phyloP scores from a whole-genome alignment of 805 yeast genomes.

The Diddensiella transvaalensis region DNA sequence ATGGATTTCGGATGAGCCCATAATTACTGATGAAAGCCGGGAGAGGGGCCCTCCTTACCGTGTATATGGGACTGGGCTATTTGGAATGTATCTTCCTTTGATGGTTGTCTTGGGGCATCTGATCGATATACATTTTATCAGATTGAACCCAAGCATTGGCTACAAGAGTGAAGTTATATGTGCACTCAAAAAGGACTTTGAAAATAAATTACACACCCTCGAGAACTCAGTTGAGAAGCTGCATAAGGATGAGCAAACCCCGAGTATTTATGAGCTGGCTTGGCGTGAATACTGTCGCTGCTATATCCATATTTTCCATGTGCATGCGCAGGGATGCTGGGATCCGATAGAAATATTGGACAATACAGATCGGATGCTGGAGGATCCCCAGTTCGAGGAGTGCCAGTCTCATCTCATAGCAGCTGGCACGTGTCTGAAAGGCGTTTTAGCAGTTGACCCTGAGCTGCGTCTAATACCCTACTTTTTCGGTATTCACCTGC shows the following conservation, averaged over 20 bases:
- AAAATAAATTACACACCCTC: conserved; percentile 5
- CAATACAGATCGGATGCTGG: conserved; percentile 19
- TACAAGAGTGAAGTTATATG: conserved; percentile 5
- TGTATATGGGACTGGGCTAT: conserved; percentile 31
- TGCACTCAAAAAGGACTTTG: not conserved
- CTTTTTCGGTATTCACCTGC: conserved; percentile 29
- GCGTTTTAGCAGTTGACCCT: conserved; percentile 26
- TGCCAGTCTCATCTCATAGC: conserved; percentile 25
- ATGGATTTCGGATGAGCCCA: conserved; percentile 29
- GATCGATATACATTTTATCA: conserved; percentile 19
- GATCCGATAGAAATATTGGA: conserved; percentile 28
- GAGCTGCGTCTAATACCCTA: conserved; percentile 29
- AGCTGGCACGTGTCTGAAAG: conserved; percentile 24
- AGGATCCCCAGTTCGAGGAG: conserved; percentile 19
- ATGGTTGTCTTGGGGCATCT: conserved; percentile 34
- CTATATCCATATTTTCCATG: conserved; percentile 26
- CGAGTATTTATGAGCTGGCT: conserved; percentile 24
- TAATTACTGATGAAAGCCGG: conserved; percentile 29
- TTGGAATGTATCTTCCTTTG: conserved; percentile 38
- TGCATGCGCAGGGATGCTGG: conserved; percentile 26
- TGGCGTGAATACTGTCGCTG: conserved; percentile 22
- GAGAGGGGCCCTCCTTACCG: conserved; percentile 21
- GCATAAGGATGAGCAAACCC: not conserved
- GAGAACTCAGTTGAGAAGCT: conserved; percentile 14
- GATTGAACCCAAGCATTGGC: conserved; percentile 3